Conservation (phyloP, 495 filamentous ascomycete genomes). For the Hypomontagnella submonticulosa region DNA sequence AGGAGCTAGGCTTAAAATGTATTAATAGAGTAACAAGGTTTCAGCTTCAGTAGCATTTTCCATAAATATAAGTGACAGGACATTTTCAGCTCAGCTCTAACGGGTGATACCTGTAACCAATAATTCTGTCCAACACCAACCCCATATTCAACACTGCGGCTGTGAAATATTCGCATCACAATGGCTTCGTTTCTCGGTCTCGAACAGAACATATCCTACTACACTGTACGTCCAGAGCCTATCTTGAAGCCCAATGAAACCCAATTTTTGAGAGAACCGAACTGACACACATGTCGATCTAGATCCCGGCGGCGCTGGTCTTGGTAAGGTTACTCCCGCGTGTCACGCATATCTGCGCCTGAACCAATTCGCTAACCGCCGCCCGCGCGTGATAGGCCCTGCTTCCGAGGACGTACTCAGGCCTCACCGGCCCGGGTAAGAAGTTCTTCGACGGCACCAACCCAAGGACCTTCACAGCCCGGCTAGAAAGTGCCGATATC, state of each 20-base stretch:
- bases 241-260: background rate
- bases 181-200: slow-evolving; percentile 58
- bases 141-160: too few relatives aligned
- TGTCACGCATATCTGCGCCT: background rate
- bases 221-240: slow-evolving; percentile 50
- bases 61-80: too few relatives aligned
- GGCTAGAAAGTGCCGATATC: slow-evolving; percentile 53
- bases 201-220: slow-evolving; percentile 57
- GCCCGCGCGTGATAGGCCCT: slow-evolving; percentile 24
- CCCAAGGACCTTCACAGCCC: slow-evolving; percentile 50
- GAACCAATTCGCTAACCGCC: background rate
- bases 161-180: slow-evolving; percentile 6
- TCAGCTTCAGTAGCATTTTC: too few relatives aligned
- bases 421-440: slow-evolving; percentile 49
- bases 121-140: too few relatives aligned
- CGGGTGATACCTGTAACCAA: too few relatives aligned
- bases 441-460: slow-evolving; percentile 43
- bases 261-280: background rate
- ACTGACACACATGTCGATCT: background rate
- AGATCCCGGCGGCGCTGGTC: slow-evolving; percentile 62
- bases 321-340: slow-evolving; percentile 33
- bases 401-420: slow-evolving; percentile 55
- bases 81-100: too few relatives aligned
- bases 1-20: too few relatives aligned
- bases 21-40: too few relatives aligned